Conservation (phyloP, 805 yeast genomes). For the Lipomyces kockii region DNA sequence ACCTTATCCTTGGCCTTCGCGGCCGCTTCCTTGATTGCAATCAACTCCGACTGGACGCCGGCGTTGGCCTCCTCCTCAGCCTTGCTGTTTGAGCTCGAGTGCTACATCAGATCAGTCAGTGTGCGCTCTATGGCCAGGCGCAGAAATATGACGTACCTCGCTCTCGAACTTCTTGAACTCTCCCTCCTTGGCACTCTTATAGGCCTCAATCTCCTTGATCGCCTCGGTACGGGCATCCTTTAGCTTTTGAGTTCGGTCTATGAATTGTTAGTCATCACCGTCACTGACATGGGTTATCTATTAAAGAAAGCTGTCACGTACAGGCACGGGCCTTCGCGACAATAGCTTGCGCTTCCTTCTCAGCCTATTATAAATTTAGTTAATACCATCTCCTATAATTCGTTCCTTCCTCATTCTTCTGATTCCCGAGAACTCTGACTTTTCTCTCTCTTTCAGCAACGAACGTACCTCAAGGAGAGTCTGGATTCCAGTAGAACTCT, state of each 20-base stretch:
- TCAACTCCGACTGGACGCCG: constrained; percentile 71
- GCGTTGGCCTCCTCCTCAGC: constrained; percentile 80
- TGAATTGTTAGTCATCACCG: constrained; percentile 44
- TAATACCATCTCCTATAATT: not conserved
- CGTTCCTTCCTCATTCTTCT: no score
- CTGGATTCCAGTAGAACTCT: constrained; percentile 64
- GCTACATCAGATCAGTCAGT: constrained; percentile 43
- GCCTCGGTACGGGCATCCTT: constrained; percentile 97
- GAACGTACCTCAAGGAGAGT: constrained; percentile 61
- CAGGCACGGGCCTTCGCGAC: constrained; percentile 91
- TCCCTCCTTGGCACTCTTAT: constrained; percentile 79
- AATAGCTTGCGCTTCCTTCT: constrained; percentile 95
- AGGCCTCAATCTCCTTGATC: constrained; percentile 80
- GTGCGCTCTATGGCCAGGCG: no score
- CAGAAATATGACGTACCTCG: constrained; percentile 47
- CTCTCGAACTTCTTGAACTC: constrained; percentile 76
- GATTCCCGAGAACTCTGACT: not conserved
- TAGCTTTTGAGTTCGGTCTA: constrained; percentile 79
- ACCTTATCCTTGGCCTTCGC: constrained; percentile 67
- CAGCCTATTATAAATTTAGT: constrained; percentile 58
- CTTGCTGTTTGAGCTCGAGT: constrained; percentile 73
- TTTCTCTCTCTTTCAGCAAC: not conserved
- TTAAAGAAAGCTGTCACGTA: constrained; percentile 46
- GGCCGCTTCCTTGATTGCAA: constrained; percentile 67
- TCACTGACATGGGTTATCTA: not conserved